phyloP scores from a whole-genome alignment of 208 protist species.

The Acanthamoeba lugdunensis region DNA sequence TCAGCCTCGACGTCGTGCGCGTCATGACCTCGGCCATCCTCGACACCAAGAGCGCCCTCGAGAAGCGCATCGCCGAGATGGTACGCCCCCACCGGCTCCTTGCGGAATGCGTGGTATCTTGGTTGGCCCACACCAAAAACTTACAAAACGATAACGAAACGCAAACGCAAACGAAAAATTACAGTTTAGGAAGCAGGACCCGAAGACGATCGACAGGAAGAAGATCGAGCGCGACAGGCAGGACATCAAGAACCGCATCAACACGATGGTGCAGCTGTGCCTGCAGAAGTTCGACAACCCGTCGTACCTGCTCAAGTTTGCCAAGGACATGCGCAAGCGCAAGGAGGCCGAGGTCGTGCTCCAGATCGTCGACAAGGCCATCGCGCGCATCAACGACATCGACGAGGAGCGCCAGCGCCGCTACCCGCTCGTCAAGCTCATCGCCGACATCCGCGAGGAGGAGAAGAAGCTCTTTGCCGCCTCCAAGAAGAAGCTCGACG shows the following conservation, averaged over 20 bases:
- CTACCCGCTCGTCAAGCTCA: neutral
- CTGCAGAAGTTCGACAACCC: conserved; percentile 78
- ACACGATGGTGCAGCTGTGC: conserved; percentile 63
- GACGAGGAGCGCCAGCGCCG: conserved; percentile 17
- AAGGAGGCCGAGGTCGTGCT: conserved; percentile 70
- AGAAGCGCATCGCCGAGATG: conserved; percentile 48
- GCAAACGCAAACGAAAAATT: no score
- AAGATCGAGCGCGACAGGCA: neutral
- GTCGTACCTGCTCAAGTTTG: conserved; percentile 72
- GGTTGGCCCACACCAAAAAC: no score
- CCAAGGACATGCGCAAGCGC: conserved; percentile 48
- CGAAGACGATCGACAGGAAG: conserved; percentile 14
- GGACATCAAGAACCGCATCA: conserved; percentile 56
- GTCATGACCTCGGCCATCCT: conserved; percentile 75
- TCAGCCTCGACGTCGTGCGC: conserved; percentile 70
- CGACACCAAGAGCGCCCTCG: conserved; percentile 66
- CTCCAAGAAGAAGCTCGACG: conserved; percentile 28
- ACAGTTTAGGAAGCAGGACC: conserved; percentile 42
- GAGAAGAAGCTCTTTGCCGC: neutral
- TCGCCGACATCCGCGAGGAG: neutral
- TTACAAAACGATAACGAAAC: no score
- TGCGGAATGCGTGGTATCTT: no score
- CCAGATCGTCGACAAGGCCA: conserved; percentile 59
- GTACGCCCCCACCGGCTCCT: neutral
- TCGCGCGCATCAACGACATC: conserved; percentile 67